Percentiles rank a stretch among this genome's conserved stretches.
phyloP scores from a whole-genome alignment of 441 rosid genomes.

The Populus trichocarpa region DNA sequence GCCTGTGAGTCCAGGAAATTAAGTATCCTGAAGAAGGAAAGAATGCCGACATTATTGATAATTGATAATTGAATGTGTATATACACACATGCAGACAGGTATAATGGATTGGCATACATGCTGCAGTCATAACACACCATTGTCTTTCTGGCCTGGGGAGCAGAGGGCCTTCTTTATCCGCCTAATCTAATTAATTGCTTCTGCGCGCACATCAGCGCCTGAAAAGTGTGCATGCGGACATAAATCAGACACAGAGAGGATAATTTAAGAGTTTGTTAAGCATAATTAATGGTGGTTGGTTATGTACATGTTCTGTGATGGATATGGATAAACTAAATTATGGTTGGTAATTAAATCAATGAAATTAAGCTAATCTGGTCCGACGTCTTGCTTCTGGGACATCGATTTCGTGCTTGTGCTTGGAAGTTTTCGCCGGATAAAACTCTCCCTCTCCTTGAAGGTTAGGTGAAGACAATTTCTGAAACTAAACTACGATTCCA shows the following conservation, averaged over 20 bases:
- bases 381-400: not conserved
- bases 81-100: not conserved
- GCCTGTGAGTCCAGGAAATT: not conserved
- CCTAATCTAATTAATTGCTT: not conserved
- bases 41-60: not conserved
- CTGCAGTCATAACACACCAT: not conserved
- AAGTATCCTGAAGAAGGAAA: not conserved
- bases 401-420: too few relatives aligned
- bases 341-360: not conserved
- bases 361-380: not conserved
- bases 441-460: too few relatives aligned
- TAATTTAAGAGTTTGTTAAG: not conserved
- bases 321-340: not conserved
- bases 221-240: conserved; percentile 4
- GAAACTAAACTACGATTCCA: too few relatives aligned
- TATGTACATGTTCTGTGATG: not conserved
- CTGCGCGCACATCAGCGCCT: not conserved
- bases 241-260: not conserved
- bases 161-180: not conserved
- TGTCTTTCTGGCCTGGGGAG: not conserved
- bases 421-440: too few relatives aligned
- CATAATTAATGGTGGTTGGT: not conserved
- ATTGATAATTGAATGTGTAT: not conserved
- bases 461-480: too few relatives aligned
- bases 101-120: not conserved